Evolutionary conservation across 208 protist species (phyloP).

Genomic region (Crithidia bombi): DNA sequence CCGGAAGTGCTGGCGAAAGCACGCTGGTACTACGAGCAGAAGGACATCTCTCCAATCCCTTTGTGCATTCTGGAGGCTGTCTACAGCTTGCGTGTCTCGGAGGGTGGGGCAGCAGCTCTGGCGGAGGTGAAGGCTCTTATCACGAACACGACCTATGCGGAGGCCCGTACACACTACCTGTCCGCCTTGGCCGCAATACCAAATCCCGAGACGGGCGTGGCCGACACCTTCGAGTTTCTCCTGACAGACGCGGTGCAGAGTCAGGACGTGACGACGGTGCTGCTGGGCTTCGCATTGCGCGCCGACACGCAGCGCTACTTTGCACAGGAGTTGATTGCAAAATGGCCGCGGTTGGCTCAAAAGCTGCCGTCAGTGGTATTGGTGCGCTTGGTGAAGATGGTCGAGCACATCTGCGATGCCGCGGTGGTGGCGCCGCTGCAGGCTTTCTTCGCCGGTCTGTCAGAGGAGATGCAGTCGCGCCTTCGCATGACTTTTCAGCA

Average conservation of each 20-base stretch:
- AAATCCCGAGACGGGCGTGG: conserved; percentile 35
- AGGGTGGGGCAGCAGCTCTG: conserved; percentile 44
- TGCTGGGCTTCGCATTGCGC: conserved; percentile 47
- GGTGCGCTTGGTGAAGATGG: conserved; percentile 50
- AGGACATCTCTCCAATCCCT: conserved; percentile 45
- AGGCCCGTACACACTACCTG: conserved; percentile 64
- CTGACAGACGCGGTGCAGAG: conserved; percentile 70
- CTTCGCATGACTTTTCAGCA: conserved; percentile 29
- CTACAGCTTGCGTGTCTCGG: conserved; percentile 45
- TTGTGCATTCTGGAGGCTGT: conserved; percentile 54
- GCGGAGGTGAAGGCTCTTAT: conserved; percentile 56
- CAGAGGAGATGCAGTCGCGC: conserved; percentile 24
- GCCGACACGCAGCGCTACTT: conserved; percentile 34
- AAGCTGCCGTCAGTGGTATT: conserved; percentile 59
- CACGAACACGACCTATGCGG: conserved; percentile 42
- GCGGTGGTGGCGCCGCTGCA: conserved; percentile 45
- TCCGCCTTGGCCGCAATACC: conserved; percentile 46
- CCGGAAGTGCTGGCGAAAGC: conserved; percentile 37
- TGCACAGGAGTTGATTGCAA: conserved; percentile 42
- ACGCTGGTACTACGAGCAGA: conserved; percentile 44
- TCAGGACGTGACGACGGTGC: conserved; percentile 63
- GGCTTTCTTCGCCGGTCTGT: conserved; percentile 32
- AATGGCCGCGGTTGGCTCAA: conserved; percentile 48
- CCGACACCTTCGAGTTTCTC: conserved; percentile 58
- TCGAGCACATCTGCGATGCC: conserved; percentile 49